These are phyloP conservation scores for Opeltia flavorubescens DNA, from an alignment of 495 filamentous ascomycete species.

Conservation along the genomic window DNA sequence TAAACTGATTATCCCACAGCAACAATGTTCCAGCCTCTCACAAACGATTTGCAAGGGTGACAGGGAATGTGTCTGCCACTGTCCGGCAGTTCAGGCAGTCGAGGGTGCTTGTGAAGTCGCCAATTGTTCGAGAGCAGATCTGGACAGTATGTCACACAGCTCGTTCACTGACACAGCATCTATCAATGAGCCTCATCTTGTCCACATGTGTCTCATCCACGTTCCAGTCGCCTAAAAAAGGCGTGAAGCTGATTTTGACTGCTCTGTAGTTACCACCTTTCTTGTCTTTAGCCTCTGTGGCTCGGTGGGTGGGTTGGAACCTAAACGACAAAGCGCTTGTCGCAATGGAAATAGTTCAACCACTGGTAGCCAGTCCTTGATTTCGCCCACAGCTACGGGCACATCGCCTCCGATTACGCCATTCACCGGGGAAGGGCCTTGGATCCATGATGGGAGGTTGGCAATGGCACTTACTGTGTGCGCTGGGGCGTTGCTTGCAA, in stretches of 20 bases:
- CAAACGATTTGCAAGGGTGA: neutral
- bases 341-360: neutral
- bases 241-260: neutral
- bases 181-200: no score
- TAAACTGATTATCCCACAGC: neutral
- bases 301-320: neutral
- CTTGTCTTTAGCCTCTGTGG: neutral
- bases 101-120: neutral
- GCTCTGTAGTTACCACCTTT: neutral
- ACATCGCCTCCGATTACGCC: neutral
- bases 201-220: no score
- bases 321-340: neutral
- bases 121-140: neutral
- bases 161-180: no score
- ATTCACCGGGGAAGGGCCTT: neutral
- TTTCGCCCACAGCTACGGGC: neutral
- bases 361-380: no score
- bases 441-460: no score
- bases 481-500: no score
- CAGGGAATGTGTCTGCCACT: neutral
- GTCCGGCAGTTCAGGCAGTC: neutral
- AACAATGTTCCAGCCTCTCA: neutral
- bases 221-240: neutral
- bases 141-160: neutral
- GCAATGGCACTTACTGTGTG: no score